Conservation (phyloP, 441 rosid species). For the Daphne laureola region DNA sequence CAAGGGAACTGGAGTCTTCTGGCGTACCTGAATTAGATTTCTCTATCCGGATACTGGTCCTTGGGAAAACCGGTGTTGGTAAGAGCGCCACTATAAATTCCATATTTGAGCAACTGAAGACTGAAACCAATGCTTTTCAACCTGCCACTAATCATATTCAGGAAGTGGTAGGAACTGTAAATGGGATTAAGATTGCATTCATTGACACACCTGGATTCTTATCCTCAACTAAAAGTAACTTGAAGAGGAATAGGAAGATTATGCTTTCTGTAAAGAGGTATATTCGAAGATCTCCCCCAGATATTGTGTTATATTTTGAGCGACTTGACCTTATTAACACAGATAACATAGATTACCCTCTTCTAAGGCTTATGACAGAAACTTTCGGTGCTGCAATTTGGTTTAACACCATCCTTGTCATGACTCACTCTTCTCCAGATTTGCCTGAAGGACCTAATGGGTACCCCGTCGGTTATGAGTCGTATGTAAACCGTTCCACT, state of each 20-base stretch:
- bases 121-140: conserved; percentile 65
- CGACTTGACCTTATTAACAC: conserved; percentile 63
- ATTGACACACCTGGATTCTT: conserved; percentile 89
- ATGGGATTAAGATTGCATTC: conserved; percentile 67
- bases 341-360: conserved; percentile 61
- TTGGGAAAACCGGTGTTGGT: conserved; percentile 94
- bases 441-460: conserved; percentile 72
- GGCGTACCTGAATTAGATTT: conserved; percentile 62
- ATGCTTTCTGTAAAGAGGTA: conserved; percentile 61
- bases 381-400: conserved; percentile 71
- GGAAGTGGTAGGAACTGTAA: conserved; percentile 62
- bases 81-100: conserved; percentile 97
- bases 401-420: conserved; percentile 83
- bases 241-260: conserved; percentile 65
- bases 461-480: conserved; percentile 51
- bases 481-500: conserved; percentile 55
- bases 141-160: conserved; percentile 59
- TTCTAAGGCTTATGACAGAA: conserved; percentile 70
- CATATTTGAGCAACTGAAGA: conserved; percentile 61
- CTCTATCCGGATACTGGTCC: conserved; percentile 63
- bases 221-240: conserved; percentile 39
- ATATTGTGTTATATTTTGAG: conserved; percentile 70
- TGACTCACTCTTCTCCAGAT: conserved; percentile 70
- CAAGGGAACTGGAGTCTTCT: conserved; percentile 66
- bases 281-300: conserved; percentile 71